Base-by-base conservation (phyloP, 2,329 filamentous ascomycete genomes). In the Dissoconium aciculare region DNA sequence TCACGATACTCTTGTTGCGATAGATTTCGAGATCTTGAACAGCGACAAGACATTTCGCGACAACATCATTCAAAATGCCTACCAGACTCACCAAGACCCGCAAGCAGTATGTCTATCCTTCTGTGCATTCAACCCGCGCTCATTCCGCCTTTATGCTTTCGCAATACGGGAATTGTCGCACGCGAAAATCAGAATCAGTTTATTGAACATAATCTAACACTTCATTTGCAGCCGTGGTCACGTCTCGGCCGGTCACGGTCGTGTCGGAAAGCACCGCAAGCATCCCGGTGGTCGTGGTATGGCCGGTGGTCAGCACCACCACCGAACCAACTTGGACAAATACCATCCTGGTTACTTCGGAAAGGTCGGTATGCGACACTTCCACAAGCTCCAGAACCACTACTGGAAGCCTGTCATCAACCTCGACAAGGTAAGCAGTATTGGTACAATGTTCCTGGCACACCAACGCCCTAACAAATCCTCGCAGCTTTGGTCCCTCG, bases 381-480 rank as follows among this genome's bases (percentile, higher is more conserved):
- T 93, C 81, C 87, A 95, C 74, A 85, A 89, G 67, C 77, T 82
- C 58, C 72, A 76, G 57, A 87, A 87, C 72, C 79, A 91, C 60
- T 84, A 87, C 74, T 98, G 87, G 89, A 94, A 93, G 71, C 89
- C 89, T 48, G 74, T 83, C 53, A 79, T 98, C 78, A 98, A 98
- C 74, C 70, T 98, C 53, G 89, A 95, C 68, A 98, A 95, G 80
- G 80, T 87, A 64, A 28, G 44, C 36, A n/a, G 10, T 19, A 4
- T 4, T n/a, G 12, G 5, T 5, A 6, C 6, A 5, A 10, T 11
- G 15, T 17, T 9, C 15, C 14, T 13, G 13, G 9, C 25, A 14
- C 17, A 16, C 21, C 11, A 14, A 28, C 23, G 13, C 13, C 33
- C 14, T 31, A n/a, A 11, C 13, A 5, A 23, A 6, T 13, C 5